Base-by-base conservation (phyloP, 495 filamentous ascomycete species). In the Talaromyces proteolyticus region DNA sequence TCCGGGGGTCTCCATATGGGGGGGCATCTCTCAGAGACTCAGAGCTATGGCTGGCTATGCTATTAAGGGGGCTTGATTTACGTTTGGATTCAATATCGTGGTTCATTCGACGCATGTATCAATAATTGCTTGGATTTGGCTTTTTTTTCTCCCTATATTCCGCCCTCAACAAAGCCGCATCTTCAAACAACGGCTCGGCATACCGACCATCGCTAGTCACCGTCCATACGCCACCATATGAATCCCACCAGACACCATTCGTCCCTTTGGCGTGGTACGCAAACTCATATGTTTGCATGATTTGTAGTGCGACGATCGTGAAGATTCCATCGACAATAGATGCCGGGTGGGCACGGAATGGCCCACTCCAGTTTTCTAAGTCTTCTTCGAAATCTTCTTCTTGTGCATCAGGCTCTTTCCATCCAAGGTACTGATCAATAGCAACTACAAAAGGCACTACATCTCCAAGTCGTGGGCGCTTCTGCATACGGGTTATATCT, bases 221-320 rank as follows among this genome's bases (percentile, higher is more conserved):
- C 11, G 45, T 47, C 45, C 45, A 47, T 23, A 47, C 17, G 11
- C 45, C 45, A 0, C 10, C 34, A 38, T 47, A 24, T 19, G 45
- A 47, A 36, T 17, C 24, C 45, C 45, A 47, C 45, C 45, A 47
- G 0, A 47, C 34, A 37, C 23, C 45, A 22, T 47, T 20, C 16
- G 17, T 47, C 11, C 45, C 45, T 10, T 37, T 24, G 10, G 45
- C 45, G 3, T 24, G 25, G 26, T 47, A 47, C n/a, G 45, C 45
- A 20, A 47, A 47, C n/a, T 47, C 45, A n/a, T 47, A n/a, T 26
- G 24, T 47, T 23, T 47, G 17, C 45, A 47, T 47, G 1, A 34
- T 37, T 16, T 47, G 26, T 7, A 17, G 21, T 14, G 45, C 45
- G 10, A 47, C 45, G 14, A 39, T 38, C 8, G 45, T 47, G 36